Conservation (phyloP, 2,329 filamentous ascomycete genomes). For the Metarhizium guizhouense region DNA sequence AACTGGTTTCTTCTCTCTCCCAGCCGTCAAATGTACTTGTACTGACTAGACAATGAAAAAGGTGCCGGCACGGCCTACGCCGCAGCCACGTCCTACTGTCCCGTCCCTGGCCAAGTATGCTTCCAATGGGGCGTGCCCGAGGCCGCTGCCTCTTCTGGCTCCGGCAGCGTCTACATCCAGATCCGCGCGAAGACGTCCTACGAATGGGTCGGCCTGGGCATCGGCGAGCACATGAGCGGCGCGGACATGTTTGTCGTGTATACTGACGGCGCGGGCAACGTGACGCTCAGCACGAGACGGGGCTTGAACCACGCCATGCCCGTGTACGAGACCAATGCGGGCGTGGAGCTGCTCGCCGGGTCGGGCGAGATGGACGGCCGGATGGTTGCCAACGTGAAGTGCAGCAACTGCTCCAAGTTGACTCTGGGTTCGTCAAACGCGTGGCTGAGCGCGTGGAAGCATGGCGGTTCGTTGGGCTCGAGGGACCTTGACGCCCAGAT, state of each 20-base stretch:
- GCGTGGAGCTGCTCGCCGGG: slow-evolving; percentile 46
- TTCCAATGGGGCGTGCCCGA: slow-evolving; percentile 47
- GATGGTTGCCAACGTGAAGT: slow-evolving; percentile 53
- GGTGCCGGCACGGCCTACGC: slow-evolving; percentile 4
- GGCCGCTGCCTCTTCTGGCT: slow-evolving; percentile 34
- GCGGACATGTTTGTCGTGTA: slow-evolving; percentile 57
- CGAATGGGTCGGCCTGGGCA: slow-evolving; percentile 50
- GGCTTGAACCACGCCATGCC: slow-evolving; percentile 41
- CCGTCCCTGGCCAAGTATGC: slow-evolving; percentile 34
- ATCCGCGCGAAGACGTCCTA: slow-evolving; percentile 44
- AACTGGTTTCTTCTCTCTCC: not conserved
- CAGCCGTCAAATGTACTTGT: not conserved
- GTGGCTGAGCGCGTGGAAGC: slow-evolving; percentile 50
- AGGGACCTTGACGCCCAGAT: slow-evolving; percentile 31
- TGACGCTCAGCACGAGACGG: slow-evolving; percentile 50
- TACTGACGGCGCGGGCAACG: slow-evolving; percentile 45
- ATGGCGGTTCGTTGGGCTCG: slow-evolving; percentile 35
- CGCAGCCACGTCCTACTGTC: slow-evolving; percentile 29
- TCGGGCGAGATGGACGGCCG: slow-evolving; percentile 42
- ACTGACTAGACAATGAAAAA: not conserved
- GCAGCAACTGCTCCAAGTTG: slow-evolving; percentile 42
- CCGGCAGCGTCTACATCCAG: slow-evolving; percentile 53
- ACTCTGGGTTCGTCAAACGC: slow-evolving; percentile 28
- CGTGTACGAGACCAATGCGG: slow-evolving; percentile 29
- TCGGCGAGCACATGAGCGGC: slow-evolving; percentile 44